Percentiles rank a stretch among this genome's conserved stretches.
These are phyloP conservation scores for Paramecium bursaria DNA, from an alignment of 73 alveolate genomes.

Conservation along the genomic window DNA sequence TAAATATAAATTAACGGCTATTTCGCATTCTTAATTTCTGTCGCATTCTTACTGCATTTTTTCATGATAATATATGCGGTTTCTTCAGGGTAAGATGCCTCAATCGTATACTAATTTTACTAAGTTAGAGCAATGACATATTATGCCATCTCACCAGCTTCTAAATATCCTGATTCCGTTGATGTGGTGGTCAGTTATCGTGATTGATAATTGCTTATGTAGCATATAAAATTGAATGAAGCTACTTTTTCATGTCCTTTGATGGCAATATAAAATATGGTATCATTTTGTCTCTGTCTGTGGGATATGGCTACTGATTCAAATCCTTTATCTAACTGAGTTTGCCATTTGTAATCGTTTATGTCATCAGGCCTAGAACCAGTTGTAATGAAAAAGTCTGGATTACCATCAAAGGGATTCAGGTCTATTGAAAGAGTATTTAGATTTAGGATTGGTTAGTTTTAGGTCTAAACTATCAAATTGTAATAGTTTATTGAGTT, in stretches of 20 bases:
- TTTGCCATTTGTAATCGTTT: conserved; percentile 14
- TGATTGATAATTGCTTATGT: conserved; percentile 6
- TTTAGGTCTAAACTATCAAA: neutral
- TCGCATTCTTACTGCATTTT: neutral
- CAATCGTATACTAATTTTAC: neutral
- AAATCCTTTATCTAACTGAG: conserved; percentile 23
- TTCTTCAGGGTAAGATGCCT: conserved; percentile 17
- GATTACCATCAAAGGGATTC: conserved; percentile 52
- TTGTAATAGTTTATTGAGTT: neutral
- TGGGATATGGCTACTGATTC: conserved; percentile 38
- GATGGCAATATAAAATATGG: neutral
- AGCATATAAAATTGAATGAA: neutral
- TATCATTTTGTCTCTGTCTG: neutral
- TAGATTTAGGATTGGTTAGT: neutral
- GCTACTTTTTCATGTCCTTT: conserved; percentile 13
- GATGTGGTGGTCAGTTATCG: neutral
- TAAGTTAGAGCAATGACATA: neutral
- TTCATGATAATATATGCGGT: conserved; percentile 4
- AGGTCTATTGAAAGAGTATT: conserved; percentile 22
- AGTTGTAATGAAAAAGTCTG: conserved; percentile 7
- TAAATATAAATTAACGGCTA: neutral
- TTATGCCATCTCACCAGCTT: neutral
- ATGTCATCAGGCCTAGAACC: neutral
- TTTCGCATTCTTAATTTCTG: neutral
- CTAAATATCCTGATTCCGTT: conserved; percentile 7